Conservation (phyloP, 2,329 filamentous ascomycete species). For the Epichloe glyceriae region DNA sequence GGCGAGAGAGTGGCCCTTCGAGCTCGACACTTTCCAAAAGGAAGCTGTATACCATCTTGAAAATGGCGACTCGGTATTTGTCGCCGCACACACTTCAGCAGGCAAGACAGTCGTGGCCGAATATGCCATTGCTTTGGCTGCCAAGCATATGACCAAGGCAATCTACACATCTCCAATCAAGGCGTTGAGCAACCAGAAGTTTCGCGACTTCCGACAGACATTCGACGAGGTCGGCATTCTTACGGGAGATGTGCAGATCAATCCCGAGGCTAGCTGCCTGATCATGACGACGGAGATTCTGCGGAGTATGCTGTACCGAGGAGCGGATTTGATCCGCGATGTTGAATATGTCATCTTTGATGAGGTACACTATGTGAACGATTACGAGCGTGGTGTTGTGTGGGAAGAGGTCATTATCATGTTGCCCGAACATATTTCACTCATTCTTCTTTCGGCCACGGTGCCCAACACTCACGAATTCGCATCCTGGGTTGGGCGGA, state of each 20-base stretch:
- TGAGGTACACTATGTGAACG: constrained; percentile 97
- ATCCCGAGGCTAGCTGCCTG: constrained; percentile 90
- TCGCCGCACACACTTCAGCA: constrained; percentile 92
- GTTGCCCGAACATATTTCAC: constrained; percentile 90
- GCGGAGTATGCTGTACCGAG: constrained; percentile 93
- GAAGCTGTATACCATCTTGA: constrained; percentile 97
- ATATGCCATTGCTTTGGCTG: constrained; percentile 89
- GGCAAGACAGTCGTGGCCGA: constrained; percentile 98
- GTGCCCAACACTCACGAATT: constrained; percentile 98
- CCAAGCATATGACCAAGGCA: constrained; percentile 98
- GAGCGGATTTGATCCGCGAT: constrained; percentile 88
- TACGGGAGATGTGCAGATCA: constrained; percentile 95
- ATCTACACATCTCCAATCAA: constrained; percentile 99
- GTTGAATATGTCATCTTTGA: constrained; percentile 99
- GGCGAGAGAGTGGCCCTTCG: constrained; percentile 92
- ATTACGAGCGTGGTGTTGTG: constrained; percentile 87
- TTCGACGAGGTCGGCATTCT: constrained; percentile 96
- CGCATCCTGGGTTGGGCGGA: constrained; percentile 93
- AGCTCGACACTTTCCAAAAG: constrained; percentile 96
- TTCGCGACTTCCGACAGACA: constrained; percentile 77
- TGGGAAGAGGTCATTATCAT: constrained; percentile 99
- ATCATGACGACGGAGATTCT: constrained; percentile 99
- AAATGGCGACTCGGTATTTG: constrained; percentile 92
- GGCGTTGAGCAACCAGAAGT: constrained; percentile 96
- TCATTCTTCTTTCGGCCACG: constrained; percentile 89